phyloP scores from a whole-genome alignment of 495 filamentous ascomycete genomes.

The Parmelia sp. region DNA sequence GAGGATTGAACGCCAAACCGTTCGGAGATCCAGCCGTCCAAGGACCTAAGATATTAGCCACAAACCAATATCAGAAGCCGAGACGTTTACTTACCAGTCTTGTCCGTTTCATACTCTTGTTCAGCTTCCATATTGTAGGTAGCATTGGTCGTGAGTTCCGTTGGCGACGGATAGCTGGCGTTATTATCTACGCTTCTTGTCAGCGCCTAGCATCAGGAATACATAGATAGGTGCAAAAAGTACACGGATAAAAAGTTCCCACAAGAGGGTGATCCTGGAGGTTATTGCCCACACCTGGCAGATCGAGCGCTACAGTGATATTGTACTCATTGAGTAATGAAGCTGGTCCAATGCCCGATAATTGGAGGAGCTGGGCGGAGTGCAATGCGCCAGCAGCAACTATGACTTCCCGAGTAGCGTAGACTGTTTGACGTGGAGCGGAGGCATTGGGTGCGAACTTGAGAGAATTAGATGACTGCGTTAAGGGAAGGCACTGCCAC shows the following conservation, averaged over 20 bases:
- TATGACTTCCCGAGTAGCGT: conserved; percentile 50
- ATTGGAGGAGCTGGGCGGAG: conserved; percentile 51
- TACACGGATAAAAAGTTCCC: conserved; percentile 30
- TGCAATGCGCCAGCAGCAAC: conserved; percentile 53
- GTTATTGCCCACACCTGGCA: conserved; percentile 52
- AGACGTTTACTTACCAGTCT: conserved; percentile 19
- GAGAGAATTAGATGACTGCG: not conserved
- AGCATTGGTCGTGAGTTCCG: conserved; percentile 26
- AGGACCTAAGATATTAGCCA: conserved; percentile 20
- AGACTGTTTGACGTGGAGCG: conserved; percentile 29
- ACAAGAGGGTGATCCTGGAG: conserved; percentile 49
- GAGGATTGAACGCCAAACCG: conserved; percentile 26
- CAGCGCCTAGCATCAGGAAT: not conserved
- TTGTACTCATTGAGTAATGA: conserved; percentile 36
- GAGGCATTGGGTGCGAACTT: conserved; percentile 28
- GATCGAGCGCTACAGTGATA: conserved; percentile 41
- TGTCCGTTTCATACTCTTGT: conserved; percentile 22
- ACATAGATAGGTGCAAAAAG: not conserved
- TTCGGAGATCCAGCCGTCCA: conserved; percentile 30
- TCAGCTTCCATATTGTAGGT: conserved; percentile 27
- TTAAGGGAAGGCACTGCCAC: not conserved
- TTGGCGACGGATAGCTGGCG: conserved; percentile 28
- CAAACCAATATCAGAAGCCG: not conserved
- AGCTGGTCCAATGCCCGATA: conserved; percentile 48
- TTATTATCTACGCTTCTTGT: conserved; percentile 25